Evolutionary conservation across 2,329 filamentous ascomycete genomes (phyloP), one percentile per base, ranked within the genome.

Genomic region (Fusarium azukiicola): DNA sequence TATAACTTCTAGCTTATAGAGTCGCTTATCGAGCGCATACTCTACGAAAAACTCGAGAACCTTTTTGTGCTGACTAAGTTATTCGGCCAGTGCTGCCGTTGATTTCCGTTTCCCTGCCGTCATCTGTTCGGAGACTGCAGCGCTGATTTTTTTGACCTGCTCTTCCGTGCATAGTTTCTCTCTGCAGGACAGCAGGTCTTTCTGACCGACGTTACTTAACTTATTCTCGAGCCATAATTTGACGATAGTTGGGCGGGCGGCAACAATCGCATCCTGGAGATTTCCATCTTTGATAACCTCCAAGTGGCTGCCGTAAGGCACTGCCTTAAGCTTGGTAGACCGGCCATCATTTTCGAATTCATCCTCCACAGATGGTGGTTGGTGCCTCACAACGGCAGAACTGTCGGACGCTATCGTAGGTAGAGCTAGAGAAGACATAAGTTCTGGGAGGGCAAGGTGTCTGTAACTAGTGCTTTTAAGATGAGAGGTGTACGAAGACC

Each of bases 1-100:
- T 10, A n/a, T 17, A 7, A 19, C 27, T 47, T 71, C 69, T 38
- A 10, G 52, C 47, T 71, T 36, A 6, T 38, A 8, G 40, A 66
- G 50, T 6, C 19, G 23, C 38, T 27, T 4, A 40, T 71, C 47
- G 21, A 71, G 44, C 17, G 49, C 47, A 27, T 71, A 6, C 27
- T 71, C 27, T 8, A 71, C 2, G 27, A 71, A 71, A 42, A 71
- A 71, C 27, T 71, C 38, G 17, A 71, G 32, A 13, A 71, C 27
- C 46, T 40, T 42, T 50, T 67, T 46, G 2, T 27, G n/a, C 44
- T 44, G 2, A 13, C 58, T 8, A 54, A 71, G 44, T 21, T 71
- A 12, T 19, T 40, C 4, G 36, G 58, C n/a, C 38, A 71, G 46
- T 61, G 5, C 46, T 54, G 3, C 32, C 6, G 19, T 27, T 23